Evolutionary conservation across 1,139 yeast genomes (phyloP).

Genomic region (Tardiomyces depauwii): DNA sequence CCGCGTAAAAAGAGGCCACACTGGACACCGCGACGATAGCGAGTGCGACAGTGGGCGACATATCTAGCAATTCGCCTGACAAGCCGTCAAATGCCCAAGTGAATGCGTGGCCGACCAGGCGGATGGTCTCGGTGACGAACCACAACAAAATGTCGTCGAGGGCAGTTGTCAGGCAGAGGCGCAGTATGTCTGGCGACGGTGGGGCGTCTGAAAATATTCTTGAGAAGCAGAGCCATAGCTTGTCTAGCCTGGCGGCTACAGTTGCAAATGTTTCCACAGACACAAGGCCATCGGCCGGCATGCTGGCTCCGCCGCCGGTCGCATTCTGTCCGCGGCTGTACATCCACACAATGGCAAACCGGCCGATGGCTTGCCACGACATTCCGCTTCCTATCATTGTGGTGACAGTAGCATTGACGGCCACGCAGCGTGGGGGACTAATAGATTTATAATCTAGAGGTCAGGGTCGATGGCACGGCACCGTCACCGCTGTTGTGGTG

Average conservation of each 20-base stretch:
- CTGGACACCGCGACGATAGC: background rate
- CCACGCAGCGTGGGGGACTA: no score
- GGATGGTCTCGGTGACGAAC: background rate
- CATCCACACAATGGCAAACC: background rate
- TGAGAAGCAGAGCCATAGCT: background rate
- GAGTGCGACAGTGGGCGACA: background rate
- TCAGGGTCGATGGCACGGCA: no score
- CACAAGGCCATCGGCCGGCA: background rate
- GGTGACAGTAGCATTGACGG: no score
- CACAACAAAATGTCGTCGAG: background rate
- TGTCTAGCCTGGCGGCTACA: background rate
- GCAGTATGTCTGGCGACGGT: background rate
- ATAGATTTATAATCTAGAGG: no score
- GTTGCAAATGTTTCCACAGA: background rate
- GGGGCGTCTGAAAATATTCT: background rate
- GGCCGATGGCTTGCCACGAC: background rate
- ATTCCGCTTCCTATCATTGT: no score
- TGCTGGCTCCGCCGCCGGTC: background rate
- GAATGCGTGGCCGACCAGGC: background rate
- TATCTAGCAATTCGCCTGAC: background rate
- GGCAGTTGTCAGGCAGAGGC: background rate
- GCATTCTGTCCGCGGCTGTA: background rate
- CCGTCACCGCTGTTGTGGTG: no score
- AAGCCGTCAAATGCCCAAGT: background rate
- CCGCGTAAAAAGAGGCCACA: background rate